These are phyloP conservation scores for Lasiodiplodia hormozganensis DNA, from an alignment of 2,329 filamentous ascomycete genomes.

Conservation along the genomic window DNA sequence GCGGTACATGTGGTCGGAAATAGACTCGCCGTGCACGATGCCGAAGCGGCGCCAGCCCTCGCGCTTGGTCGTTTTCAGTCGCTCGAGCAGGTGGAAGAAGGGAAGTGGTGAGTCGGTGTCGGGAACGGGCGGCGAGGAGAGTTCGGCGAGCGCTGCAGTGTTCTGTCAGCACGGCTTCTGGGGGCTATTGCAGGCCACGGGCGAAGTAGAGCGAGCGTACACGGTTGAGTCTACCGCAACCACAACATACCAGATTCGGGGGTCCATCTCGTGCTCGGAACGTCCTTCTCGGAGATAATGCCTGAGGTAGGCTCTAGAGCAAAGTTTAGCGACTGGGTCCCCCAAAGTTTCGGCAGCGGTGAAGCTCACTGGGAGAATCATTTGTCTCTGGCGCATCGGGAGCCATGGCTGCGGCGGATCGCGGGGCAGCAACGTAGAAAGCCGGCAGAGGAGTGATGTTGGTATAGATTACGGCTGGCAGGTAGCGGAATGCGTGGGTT, in stretches of 20 bases:
- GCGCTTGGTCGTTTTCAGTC: conserved; percentile 93
- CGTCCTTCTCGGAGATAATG: conserved; percentile 40
- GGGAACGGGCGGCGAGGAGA: conserved; percentile 65
- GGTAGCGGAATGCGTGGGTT: neutral
- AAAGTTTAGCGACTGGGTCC: conserved; percentile 7
- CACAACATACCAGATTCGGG: conserved; percentile 54
- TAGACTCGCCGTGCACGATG: conserved; percentile 80
- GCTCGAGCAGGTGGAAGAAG: conserved; percentile 94
- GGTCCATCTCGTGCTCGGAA: conserved; percentile 45
- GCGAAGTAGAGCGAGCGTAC: conserved; percentile 26
- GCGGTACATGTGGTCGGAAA: conserved; percentile 99
- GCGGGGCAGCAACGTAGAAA: neutral
- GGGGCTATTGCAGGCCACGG: neutral
- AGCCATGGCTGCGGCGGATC: conserved; percentile 19
- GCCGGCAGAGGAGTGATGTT: neutral
- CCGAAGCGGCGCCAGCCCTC: conserved; percentile 94
- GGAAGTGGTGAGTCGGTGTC: conserved; percentile 76
- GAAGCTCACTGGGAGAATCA: conserved; percentile 42
- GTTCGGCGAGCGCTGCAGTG: conserved; percentile 65
- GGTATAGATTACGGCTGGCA: neutral
- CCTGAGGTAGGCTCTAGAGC: conserved; percentile 43
- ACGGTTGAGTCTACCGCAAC: conserved; percentile 18
- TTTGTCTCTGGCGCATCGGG: conserved; percentile 51
- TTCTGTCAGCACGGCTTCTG: conserved; percentile 1
- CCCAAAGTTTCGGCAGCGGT: neutral